A percentile compares a stretch with the other conserved stretches of the same genome.
Evolutionary conservation across 495 filamentous ascomycete genomes (phyloP).

Genomic region (Penicillium robsamsonii): DNA sequence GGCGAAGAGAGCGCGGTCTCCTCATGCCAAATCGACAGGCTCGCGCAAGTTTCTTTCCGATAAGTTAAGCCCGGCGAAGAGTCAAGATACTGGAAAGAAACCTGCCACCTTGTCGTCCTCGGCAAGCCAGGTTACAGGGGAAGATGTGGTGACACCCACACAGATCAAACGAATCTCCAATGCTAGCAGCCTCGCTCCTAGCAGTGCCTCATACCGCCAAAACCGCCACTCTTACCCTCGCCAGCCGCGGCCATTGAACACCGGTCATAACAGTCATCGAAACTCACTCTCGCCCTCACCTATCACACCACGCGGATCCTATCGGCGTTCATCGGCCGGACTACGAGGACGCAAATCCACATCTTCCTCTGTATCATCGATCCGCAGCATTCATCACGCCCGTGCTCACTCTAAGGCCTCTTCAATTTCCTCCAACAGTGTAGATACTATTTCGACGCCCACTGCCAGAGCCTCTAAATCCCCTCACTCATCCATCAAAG

Average conservation of each 20-base stretch:
- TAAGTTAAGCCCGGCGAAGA: constrained; percentile 44
- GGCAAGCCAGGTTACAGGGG: constrained; percentile 19
- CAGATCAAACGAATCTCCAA: constrained; percentile 45
- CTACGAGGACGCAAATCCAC: constrained; percentile 93
- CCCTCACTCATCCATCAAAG: constrained; percentile 88
- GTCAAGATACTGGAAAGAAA: constrained; percentile 39
- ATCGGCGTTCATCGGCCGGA: constrained; percentile 70
- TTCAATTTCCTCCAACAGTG: constrained; percentile 82
- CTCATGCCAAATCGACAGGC: constrained; percentile 40
- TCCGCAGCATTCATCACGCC: constrained; percentile 82
- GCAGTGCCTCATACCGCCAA: constrained; percentile 47
- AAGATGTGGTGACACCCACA: constrained; percentile 39
- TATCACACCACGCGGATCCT: constrained; percentile 80
- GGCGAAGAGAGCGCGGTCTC: constrained; percentile 70
- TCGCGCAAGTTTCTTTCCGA: constrained; percentile 44
- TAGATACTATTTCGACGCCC: constrained; percentile 62
- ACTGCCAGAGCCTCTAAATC: constrained; percentile 66
- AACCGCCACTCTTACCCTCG: constrained; percentile 49
- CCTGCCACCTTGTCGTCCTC: constrained; percentile 19
- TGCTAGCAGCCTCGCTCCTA: constrained; percentile 46
- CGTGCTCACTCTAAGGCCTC: constrained; percentile 92
- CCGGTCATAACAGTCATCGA: constrained; percentile 59
- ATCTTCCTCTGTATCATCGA: constrained; percentile 89
- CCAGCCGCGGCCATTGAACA: constrained; percentile 50
- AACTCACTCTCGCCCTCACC: constrained; percentile 88